Evolutionary conservation across 2,329 filamentous ascomycete genomes (phyloP).

Genomic region (Neofusicoccum sp.): DNA sequence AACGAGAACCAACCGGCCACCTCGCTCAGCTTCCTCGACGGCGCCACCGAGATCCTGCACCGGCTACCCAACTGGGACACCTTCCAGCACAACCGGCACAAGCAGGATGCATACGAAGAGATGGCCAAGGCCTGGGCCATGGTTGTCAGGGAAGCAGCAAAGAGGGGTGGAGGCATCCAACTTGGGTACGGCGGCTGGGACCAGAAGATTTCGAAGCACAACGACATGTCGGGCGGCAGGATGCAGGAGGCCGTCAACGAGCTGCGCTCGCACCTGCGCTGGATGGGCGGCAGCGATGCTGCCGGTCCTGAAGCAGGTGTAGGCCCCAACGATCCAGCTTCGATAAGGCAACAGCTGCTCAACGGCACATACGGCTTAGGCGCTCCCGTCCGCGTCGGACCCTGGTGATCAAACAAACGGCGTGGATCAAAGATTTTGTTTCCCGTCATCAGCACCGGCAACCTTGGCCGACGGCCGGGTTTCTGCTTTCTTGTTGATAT

Average conservation of each 20-base stretch:
- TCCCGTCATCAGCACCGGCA: not conserved
- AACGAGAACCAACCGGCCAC: slow-evolving; percentile 81
- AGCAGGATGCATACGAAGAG: slow-evolving; percentile 94
- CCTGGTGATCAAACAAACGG: slow-evolving; percentile 49
- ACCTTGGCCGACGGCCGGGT: not conserved
- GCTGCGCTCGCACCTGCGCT: slow-evolving; percentile 73
- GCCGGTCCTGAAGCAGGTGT: slow-evolving; percentile 26
- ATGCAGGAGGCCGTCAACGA: slow-evolving; percentile 79
- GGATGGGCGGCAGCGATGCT: slow-evolving; percentile 62
- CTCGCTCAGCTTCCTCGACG: slow-evolving; percentile 85
- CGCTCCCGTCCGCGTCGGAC: slow-evolving; percentile 58
- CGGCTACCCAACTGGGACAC: slow-evolving; percentile 88
- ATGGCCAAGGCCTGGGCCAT: slow-evolving; percentile 91
- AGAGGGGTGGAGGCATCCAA: slow-evolving; percentile 86
- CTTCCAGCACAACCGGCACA: slow-evolving; percentile 85
- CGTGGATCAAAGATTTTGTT: not conserved
- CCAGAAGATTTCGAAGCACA: slow-evolving; percentile 81
- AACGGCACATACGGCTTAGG: slow-evolving; percentile 59
- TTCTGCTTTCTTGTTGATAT: slow-evolving; percentile 19
- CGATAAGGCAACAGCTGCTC: slow-evolving; percentile 52
- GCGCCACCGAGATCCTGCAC: slow-evolving; percentile 88
- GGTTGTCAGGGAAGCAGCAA: slow-evolving; percentile 87
- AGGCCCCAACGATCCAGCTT: slow-evolving; percentile 32
- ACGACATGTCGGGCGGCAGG: slow-evolving; percentile 80
- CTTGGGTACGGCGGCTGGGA: slow-evolving; percentile 93